Base-by-base conservation (phyloP, 2,329 filamentous ascomycete species). In the Cryphonectria carpinicola region DNA sequence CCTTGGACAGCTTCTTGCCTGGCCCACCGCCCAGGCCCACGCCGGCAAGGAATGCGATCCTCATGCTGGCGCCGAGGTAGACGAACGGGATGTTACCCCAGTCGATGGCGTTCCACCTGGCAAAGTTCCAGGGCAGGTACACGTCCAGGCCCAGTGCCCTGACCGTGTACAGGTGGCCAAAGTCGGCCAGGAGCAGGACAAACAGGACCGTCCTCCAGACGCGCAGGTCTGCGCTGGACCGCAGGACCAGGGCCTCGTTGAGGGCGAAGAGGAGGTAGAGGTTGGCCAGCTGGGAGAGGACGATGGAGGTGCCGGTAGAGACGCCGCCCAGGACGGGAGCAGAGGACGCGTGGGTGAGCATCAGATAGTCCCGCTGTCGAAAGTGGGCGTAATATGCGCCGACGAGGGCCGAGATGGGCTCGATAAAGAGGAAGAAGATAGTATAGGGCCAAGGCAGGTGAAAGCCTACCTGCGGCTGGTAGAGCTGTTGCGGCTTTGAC, bases 191-290 rank as follows among this genome's bases (percentile, higher is more conserved):
- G 43, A 95, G 84, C 71, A 95, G 82, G 52, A 87, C 89, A 62
- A 91, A 81, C 5, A 95, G 82, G 37, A 95, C 84, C 1, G 87
- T 84, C 74, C 83, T 85, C 93, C 93, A 95, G 70, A 95, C 92
- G 35, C 84, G 83, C 46, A 90, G 77, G 81, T 94, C 90, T 65
- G 83, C 82, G 8, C 92, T 93, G 22, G 87, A 85, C 58, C 93
- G 89, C 74, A 95, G 85, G 17, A 95, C 90, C 35, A 94, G 81
- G 1, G 91, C 92, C 81, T 96, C 92, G 81, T 92, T 93, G 76
- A 95, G 81, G 69, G 91, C 89, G 79, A 95, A 93, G 70, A 93
- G 87, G 54, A 95, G 80, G 81, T 95, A 95, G 73, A 95, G 84
- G 80, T 94, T 95, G 60, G 91, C 91, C 43, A 95, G 86, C 81